Evolutionary conservation across 371 early-diverging fungal species (phyloP), one percentile per base, ranked within the genome.

Genomic region (Smittium culicis): DNA sequence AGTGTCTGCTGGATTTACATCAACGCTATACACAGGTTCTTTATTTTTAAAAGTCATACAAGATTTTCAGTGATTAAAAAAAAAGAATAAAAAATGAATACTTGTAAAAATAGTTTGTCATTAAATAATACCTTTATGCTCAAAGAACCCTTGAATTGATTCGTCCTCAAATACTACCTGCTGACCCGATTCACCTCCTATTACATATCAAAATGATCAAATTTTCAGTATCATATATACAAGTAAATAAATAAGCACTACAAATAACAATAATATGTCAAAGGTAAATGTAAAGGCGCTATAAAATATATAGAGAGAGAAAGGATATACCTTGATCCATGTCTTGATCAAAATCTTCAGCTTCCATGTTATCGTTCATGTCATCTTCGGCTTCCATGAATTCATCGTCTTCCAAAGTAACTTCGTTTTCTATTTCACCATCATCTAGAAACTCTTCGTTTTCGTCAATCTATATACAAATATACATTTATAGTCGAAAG

Each of bases 111-210:
- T 79, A 79, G 55, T 88, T 76, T 30, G 79, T 79, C 11, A 94
- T 75, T 89, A 95, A 2, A 97, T 93, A 1, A 94, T 88, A 66
- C 92, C 93, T 75, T 85, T 83, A 76, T 96, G 96, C 29, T 81
- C 83, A 69, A 93, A 92, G 77, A 95, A 95, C 8, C 93, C 96
- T 77, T 91, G 92, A 0, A 92, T 83, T 8, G 92, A 91, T 72
- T 96, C 94, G 72, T 93, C 94, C 32, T 82, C 85, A 27, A 92
- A 72, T 8, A 76, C 32, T 1, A 76, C 59, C 54, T 76, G 73
- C 29, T 68, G 63, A 16, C 35, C 63, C 35, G 28, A 54, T 1
- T 55, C 17, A 32, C 20, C 66, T 69, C 25, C 31, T 56, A 35
- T 54, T 71, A 3, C 45, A 69, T 60, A 45, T 63, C 8, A 16